Conservation (phyloP, 768 basidiomycete species). For the Auricularia auricula-judae region DNA sequence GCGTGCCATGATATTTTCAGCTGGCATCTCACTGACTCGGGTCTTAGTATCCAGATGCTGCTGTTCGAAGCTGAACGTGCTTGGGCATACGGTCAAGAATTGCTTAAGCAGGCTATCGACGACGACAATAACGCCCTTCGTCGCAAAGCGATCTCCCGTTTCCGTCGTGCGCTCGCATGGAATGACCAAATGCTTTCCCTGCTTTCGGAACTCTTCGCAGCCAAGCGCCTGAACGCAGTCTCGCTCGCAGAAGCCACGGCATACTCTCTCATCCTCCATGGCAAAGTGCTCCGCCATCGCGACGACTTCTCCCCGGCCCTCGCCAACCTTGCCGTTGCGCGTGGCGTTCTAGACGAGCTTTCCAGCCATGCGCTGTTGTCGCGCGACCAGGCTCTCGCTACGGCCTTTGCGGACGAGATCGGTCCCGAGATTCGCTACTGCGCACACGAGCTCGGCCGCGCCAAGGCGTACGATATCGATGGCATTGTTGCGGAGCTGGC, state of each 20-base stretch:
- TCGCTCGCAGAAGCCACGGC: constrained; percentile 58
- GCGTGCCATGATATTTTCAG: constrained; percentile 20
- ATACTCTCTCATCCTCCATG: constrained; percentile 73
- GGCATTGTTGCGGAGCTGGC: constrained; percentile 58
- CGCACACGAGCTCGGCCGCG: constrained; percentile 76
- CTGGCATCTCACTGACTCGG: constrained; percentile 3
- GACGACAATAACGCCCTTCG: constrained; percentile 47
- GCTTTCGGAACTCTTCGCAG: constrained; percentile 50
- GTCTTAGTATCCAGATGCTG: constrained; percentile 61
- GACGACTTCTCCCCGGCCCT: constrained; percentile 57
- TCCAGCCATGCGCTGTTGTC: constrained; percentile 54
- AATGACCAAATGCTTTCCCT: constrained; percentile 65
- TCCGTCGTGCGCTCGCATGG: constrained; percentile 72
- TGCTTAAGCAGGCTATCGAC: constrained; percentile 39
- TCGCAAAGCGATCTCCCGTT: constrained; percentile 67
- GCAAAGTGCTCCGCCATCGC: constrained; percentile 69
- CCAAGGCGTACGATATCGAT: constrained; percentile 73
- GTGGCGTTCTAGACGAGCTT: constrained; percentile 58
- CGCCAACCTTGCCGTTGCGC: constrained; percentile 67
- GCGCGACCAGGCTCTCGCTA: constrained; percentile 78
- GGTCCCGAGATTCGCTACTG: constrained; percentile 87
- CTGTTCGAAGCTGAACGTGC: constrained; percentile 88
- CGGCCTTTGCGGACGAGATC: constrained; percentile 74
- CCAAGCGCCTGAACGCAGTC: constrained; percentile 41
- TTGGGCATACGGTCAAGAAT: constrained; percentile 82